Evolutionary conservation across 1,284 basidiomycete species (phyloP).

Genomic region (Thelephora terrestris): DNA sequence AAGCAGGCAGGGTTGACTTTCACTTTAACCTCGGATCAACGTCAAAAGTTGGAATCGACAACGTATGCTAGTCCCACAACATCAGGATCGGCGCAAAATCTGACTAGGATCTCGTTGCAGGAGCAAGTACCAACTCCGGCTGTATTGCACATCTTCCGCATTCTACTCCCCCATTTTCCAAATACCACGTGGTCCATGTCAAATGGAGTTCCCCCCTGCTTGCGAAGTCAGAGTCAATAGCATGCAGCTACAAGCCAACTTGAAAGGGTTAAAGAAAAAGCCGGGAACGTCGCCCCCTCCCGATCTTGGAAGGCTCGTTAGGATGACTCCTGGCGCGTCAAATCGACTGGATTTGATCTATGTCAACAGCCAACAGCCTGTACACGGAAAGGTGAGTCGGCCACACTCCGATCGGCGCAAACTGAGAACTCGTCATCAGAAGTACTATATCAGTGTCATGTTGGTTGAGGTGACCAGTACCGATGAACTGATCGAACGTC

Average conservation of each 20-base stretch:
- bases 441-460: constrained; percentile 79
- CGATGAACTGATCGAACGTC: constrained; percentile 51
- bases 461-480: constrained; percentile 69
- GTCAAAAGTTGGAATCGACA: constrained; percentile 44
- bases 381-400: constrained; percentile 49
- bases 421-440: constrained; percentile 34
- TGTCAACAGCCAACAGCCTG: constrained; percentile 78
- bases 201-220: constrained; percentile 85
- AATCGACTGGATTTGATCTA: constrained; percentile 84
- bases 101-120: constrained; percentile 25
- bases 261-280: constrained; percentile 92
- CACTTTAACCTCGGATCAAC: constrained; percentile 51
- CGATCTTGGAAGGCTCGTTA: constrained; percentile 59
- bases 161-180: constrained; percentile 59
- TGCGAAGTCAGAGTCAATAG: constrained; percentile 87
- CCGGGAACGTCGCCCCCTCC: constrained; percentile 93
- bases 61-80: constrained; percentile 28
- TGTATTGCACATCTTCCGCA: constrained; percentile 90
- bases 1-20: constrained; percentile 54
- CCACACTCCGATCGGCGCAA: neutral
- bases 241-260: constrained; percentile 59
- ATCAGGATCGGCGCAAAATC: neutral
- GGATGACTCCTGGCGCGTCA: constrained; percentile 32
- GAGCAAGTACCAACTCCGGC: constrained; percentile 67
- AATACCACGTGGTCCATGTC: constrained; percentile 41